These are phyloP conservation scores for Boletus edulis DNA, from an alignment of 768 basidiomycete genomes.

Conservation along the genomic window DNA sequence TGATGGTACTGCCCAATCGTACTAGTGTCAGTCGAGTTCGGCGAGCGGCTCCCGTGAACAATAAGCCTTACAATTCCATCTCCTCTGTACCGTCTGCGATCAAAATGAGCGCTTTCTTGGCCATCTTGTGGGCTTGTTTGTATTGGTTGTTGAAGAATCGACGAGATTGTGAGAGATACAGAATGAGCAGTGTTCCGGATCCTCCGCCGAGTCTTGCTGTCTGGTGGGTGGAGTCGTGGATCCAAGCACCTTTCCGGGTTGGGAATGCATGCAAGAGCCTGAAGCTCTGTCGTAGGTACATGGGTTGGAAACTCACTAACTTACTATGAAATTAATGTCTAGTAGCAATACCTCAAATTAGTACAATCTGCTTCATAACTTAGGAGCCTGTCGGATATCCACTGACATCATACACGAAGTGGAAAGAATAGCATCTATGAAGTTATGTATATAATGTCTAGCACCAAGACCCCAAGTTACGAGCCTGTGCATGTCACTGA, in stretches of 20 bases:
- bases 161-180: background rate
- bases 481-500: no score
- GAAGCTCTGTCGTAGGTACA: background rate
- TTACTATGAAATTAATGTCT: no score
- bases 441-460: no score
- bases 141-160: background rate
- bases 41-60: background rate
- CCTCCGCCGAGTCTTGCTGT: background rate
- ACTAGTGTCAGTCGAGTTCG: background rate
- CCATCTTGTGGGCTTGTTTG: conserved; percentile 9
- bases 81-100: conserved; percentile 85
- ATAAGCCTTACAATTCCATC: conserved; percentile 64
- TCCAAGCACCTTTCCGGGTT: background rate
- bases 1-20: conserved; percentile 57
- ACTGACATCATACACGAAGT: no score
- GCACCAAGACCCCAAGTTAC: no score
- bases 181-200: background rate
- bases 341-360: no score
- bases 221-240: background rate
- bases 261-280: background rate
- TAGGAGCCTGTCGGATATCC: no score
- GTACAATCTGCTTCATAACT: no score
- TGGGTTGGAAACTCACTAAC: background rate
- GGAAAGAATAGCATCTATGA: no score
- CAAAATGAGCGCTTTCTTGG: conserved; percentile 57